phyloP scores from a whole-genome alignment of 1,284 basidiomycete species.

The Ceraceosorus guamensis region DNA sequence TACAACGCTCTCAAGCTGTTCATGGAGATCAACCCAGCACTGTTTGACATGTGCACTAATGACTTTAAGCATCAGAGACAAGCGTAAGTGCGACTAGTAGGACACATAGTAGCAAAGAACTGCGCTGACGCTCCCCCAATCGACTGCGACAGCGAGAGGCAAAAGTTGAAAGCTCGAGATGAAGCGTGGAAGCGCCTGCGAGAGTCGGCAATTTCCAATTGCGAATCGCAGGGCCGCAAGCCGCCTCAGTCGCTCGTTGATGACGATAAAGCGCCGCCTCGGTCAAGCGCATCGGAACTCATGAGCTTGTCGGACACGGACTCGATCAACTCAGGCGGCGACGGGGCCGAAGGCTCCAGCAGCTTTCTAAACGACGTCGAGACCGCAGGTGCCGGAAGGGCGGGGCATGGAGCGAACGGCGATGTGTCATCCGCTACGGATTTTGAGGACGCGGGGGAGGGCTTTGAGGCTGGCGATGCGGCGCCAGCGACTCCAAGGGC shows the following conservation, averaged over 20 bases:
- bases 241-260: constrained; percentile 30
- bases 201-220: constrained; percentile 38
- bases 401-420: constrained; percentile 23
- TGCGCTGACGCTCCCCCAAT: neutral
- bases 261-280: constrained; percentile 29
- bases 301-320: constrained; percentile 28
- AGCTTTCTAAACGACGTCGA: constrained; percentile 10
- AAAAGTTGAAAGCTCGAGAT: constrained; percentile 35
- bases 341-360: constrained; percentile 12
- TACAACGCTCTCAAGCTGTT: constrained; percentile 97
- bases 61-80: constrained; percentile 79
- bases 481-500: neutral
- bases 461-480: neutral
- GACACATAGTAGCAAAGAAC: neutral
- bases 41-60: constrained; percentile 88
- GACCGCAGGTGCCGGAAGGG: constrained; percentile 8
- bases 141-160: constrained; percentile 24
- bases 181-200: constrained; percentile 41
- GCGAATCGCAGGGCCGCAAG: constrained; percentile 28
- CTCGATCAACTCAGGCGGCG: constrained; percentile 23
- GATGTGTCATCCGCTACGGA: constrained; percentile 32
- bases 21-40: constrained; percentile 96
- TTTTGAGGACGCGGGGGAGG: constrained; percentile 36
- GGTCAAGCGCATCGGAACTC: constrained; percentile 9
- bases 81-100: constrained; percentile 6